Conservation (phyloP, 164 flowering plant species). For the Vitis labrusca region DNA sequence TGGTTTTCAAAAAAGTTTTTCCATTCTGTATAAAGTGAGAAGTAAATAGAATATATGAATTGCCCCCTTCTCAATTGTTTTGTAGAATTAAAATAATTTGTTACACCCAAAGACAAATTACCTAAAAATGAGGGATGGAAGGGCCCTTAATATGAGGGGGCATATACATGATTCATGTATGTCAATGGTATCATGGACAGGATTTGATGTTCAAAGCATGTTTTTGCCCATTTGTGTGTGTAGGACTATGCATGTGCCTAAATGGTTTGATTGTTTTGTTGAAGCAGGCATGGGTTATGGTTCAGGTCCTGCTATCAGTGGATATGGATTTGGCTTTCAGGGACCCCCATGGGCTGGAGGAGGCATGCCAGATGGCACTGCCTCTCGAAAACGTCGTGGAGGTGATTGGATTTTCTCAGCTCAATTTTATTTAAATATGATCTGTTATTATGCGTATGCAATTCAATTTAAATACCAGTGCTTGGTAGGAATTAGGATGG, state of each 20-base stretch:
- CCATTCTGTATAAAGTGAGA: too few species aligned
- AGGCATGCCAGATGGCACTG: slow-evolving; percentile 34
- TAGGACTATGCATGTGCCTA: background rate
- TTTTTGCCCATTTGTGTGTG: slow-evolving; percentile 2
- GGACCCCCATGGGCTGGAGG: slow-evolving; percentile 38
- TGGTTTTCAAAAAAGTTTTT: too few species aligned
- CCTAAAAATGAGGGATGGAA: background rate
- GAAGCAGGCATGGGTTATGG: slow-evolving; percentile 37
- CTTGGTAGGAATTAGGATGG: background rate
- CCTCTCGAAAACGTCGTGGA: slow-evolving; percentile 54
- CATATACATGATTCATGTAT: background rate
- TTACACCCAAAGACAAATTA: too few species aligned
- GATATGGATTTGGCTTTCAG: slow-evolving; percentile 41
- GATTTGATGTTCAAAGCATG: background rate
- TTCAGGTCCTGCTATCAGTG: slow-evolving; percentile 32
- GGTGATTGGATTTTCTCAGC: slow-evolving; percentile 23
- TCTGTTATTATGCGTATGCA: background rate
- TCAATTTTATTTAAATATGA: background rate
- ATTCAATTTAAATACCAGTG: background rate
- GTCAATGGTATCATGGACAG: background rate
- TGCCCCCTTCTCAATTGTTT: too few species aligned
- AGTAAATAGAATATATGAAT: too few species aligned
- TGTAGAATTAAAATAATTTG: too few species aligned
- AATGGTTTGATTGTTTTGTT: slow-evolving; percentile 10
- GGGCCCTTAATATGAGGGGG: background rate